Evolutionary conservation across 768 basidiomycete genomes (phyloP), one percentile per base, ranked within the genome.

Genomic region (Phaffia australis): DNA sequence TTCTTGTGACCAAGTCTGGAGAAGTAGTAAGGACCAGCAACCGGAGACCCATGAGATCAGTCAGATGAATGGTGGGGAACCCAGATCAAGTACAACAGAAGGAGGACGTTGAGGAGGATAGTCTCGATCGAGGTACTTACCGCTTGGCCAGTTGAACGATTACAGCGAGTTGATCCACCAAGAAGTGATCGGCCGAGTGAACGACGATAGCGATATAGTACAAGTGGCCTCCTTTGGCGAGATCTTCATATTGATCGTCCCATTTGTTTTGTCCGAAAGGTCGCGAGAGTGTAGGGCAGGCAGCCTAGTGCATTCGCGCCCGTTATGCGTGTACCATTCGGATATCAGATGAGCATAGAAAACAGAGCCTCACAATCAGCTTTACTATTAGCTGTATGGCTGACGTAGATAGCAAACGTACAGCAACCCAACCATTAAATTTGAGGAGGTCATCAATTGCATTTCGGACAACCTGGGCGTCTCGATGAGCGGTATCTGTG

Each of bases 111-210:
- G 9, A 7, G 56, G 27, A 32, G 18, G 27, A 42, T n/a, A 21
- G 21, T 7, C 66, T 56, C 30, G 11, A 42, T 42, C 4, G 35
- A 42, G 35, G 11, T 42, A 42, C 35, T 42, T 4, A 67, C 66
- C 63, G 48, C 35, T 63, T 69, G 0, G 89, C 89, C 74, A 99
- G 83, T 75, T 99, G 95, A 11, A 99, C 88, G 71, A 99, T 98
- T 72, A 95, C 89, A 23, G 95, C 90, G 56, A 99, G 85, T 76
- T 99, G 95, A 79, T 98, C 95, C 70, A 97, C 89, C 63, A 98
- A 84, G 79, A 99, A 99, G 75, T 99, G 95, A 80, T 99, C 95
- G 2, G 95, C 95, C 3, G 91, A 94, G 76, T 99, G 94, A 55
- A 99, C 88, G 70, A 93, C 84, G 71, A 98, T 87, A 65, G 90